phyloP scores from a whole-genome alignment of 208 protist genomes.

The Endotrypanum monterogeii region DNA sequence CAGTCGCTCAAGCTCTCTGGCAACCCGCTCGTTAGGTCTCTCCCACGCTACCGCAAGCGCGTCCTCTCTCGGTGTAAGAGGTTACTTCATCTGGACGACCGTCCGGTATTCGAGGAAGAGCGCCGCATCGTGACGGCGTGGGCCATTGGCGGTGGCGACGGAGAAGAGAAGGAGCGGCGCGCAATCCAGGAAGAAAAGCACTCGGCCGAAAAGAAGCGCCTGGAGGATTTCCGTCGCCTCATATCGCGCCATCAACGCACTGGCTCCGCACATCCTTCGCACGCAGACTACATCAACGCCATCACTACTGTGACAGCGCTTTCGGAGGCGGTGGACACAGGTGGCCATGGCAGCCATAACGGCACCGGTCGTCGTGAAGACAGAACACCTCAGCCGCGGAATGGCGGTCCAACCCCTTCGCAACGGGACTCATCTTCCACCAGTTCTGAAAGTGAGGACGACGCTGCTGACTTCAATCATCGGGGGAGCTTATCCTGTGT shows the following conservation, averaged over 20 bases:
- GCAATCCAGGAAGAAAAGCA: slow-evolving; percentile 42
- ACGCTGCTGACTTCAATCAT: not conserved
- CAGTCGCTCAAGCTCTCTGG: slow-evolving; percentile 86
- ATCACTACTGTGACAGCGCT: slow-evolving; percentile 27
- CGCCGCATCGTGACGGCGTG: slow-evolving; percentile 87
- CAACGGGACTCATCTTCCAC: slow-evolving; percentile 33
- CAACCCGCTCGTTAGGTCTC: slow-evolving; percentile 84
- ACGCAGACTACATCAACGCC: slow-evolving; percentile 30
- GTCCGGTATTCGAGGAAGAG: slow-evolving; percentile 90
- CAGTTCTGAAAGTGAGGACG: slow-evolving; percentile 30
- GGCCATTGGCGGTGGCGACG: slow-evolving; percentile 75
- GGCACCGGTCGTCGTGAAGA: not conserved
- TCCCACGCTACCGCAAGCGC: slow-evolving; percentile 88
- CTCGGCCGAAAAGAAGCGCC: slow-evolving; percentile 60
- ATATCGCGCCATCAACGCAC: slow-evolving; percentile 29
- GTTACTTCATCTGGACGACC: slow-evolving; percentile 92
- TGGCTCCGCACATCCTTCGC: not conserved
- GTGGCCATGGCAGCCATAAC: not conserved
- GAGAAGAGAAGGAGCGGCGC: slow-evolving; percentile 58
- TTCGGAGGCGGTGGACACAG: slow-evolving; percentile 20
- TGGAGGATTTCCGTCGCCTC: slow-evolving; percentile 80
- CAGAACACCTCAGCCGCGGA: not conserved
- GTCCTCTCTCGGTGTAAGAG: slow-evolving; percentile 62
- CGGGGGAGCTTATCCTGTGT: not conserved
- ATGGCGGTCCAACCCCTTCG: slow-evolving; percentile 8